A percentile compares a stretch with the other conserved stretches of the same genome.
Conservation (phyloP, 768 basidiomycete species). For the Dioszegia aurantiaca region DNA sequence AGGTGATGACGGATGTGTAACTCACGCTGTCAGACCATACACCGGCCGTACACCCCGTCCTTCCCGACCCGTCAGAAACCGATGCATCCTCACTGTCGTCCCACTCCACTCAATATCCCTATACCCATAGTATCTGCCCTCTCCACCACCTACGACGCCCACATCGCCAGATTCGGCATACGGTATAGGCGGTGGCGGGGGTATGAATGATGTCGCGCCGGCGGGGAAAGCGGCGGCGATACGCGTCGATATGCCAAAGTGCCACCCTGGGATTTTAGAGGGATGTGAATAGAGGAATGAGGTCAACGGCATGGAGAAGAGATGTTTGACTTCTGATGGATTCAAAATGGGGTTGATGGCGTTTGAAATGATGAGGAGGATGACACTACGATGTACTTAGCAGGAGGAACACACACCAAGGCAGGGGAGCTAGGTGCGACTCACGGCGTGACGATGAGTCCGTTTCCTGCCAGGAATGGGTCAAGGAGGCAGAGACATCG, state of each 20-base stretch:
- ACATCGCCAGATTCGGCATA: constrained; percentile 56
- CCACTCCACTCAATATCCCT: constrained; percentile 59
- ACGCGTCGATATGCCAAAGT: constrained; percentile 30
- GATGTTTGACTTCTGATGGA: constrained; percentile 67
- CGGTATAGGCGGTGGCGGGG: constrained; percentile 46
- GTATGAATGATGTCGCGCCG: neutral
- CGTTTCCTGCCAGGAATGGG: constrained; percentile 70
- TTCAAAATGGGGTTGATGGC: constrained; percentile 80
- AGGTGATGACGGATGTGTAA: no score
- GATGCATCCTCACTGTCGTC: constrained; percentile 62
- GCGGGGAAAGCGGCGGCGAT: constrained; percentile 18
- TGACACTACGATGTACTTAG: constrained; percentile 66
- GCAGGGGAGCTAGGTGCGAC: constrained; percentile 41
- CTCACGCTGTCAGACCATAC: constrained; percentile 81
- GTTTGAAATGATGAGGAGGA: constrained; percentile 78
- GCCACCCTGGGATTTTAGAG: constrained; percentile 52
- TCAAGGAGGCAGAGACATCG: constrained; percentile 75
- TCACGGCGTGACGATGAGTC: constrained; percentile 78
- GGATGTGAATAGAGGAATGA: constrained; percentile 67
- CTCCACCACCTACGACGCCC: constrained; percentile 25
- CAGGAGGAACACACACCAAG: no score
- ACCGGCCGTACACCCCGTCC: constrained; percentile 82
- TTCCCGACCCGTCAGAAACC: constrained; percentile 82
- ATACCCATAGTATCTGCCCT: constrained; percentile 46
- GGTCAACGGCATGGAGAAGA: constrained; percentile 80